Evolutionary conservation across 2,329 filamentous ascomycete genomes (phyloP).

Genomic region (Paecilomyces sp.): DNA sequence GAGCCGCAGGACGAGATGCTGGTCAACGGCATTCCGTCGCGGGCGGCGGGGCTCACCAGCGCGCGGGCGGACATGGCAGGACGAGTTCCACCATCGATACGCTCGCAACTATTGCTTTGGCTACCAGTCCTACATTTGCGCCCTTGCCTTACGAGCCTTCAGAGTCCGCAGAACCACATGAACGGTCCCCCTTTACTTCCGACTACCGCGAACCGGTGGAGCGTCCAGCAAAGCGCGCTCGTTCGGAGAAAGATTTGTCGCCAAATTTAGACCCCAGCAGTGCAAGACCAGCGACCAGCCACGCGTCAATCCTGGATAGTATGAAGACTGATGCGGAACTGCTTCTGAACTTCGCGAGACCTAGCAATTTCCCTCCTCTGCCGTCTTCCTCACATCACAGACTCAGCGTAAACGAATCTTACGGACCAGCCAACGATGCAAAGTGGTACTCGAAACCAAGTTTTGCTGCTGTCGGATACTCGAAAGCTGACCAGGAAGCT

Average conservation of each 20-base stretch:
- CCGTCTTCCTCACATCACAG: conserved; percentile 16
- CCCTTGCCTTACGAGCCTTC: conserved; percentile 25
- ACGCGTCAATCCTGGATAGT: conserved; percentile 27
- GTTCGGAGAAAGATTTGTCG: conserved; percentile 50
- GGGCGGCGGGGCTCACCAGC: conserved; percentile 17
- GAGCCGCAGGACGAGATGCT: conserved; percentile 3
- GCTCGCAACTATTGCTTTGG: conserved; percentile 44
- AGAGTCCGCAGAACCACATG: conserved; percentile 16
- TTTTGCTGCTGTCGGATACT: conserved; percentile 10
- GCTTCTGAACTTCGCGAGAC: conserved; percentile 38
- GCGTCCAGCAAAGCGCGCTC: conserved; percentile 53
- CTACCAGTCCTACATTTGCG: conserved; percentile 40
- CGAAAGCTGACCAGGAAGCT: conserved; percentile 11
- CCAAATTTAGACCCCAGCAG: conserved; percentile 25
- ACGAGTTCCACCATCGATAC: conserved; percentile 43
- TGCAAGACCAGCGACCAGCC: conserved; percentile 20
- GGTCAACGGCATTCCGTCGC: conserved; percentile 5
- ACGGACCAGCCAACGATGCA: conserved; percentile 14
- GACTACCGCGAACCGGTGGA: conserved; percentile 27
- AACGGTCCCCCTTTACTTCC: conserved; percentile 21
- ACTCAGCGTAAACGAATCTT: conserved; percentile 25
- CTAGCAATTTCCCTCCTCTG: conserved; percentile 24
- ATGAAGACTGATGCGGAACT: conserved; percentile 44
- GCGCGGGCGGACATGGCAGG: conserved; percentile 33
- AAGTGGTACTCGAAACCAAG: conserved; percentile 15